phyloP scores from a whole-genome alignment of 257 asterid genomes.

The Solanum bulbocastanum region DNA sequence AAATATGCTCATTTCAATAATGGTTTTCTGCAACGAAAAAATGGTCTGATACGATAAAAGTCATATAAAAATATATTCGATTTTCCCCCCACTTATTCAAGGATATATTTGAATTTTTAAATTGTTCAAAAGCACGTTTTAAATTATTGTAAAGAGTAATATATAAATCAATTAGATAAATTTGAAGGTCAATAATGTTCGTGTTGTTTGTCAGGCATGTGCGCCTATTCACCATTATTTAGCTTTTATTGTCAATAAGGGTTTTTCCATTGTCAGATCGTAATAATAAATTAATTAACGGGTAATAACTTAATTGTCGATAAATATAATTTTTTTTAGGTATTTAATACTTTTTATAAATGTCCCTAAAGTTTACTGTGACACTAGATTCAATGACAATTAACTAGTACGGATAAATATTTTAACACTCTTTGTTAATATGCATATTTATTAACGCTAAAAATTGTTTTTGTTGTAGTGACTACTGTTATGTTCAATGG shows the following conservation, averaged over 20 bases:
- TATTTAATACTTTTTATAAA: too few species aligned
- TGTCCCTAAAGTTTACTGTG: rapidly evolving
- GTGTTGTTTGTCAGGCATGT: neutral
- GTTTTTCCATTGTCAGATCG: neutral
- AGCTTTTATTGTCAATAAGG: neutral
- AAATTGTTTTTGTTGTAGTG: too few species aligned
- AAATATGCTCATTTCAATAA: neutral
- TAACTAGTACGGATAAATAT: too few species aligned
- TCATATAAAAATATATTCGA: neutral
- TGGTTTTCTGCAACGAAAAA: neutral
- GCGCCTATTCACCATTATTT: neutral
- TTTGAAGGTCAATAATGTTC: neutral
- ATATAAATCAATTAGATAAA: neutral
- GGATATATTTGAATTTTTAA: too few species aligned
- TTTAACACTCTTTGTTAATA: too few species aligned
- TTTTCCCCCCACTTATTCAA: too few species aligned
- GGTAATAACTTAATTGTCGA: too few species aligned
- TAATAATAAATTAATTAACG: too few species aligned
- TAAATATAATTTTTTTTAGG: too few species aligned
- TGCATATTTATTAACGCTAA: too few species aligned
- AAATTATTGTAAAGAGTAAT: too few species aligned
- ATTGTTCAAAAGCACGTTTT: neutral
- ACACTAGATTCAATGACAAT: too few species aligned
- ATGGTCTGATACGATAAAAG: neutral
- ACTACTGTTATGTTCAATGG: neutral